Percentiles rank a stretch among this genome's conserved stretches.
phyloP scores from a whole-genome alignment of 306 rosid genomes.

The Pterocarpus santalinus region DNA sequence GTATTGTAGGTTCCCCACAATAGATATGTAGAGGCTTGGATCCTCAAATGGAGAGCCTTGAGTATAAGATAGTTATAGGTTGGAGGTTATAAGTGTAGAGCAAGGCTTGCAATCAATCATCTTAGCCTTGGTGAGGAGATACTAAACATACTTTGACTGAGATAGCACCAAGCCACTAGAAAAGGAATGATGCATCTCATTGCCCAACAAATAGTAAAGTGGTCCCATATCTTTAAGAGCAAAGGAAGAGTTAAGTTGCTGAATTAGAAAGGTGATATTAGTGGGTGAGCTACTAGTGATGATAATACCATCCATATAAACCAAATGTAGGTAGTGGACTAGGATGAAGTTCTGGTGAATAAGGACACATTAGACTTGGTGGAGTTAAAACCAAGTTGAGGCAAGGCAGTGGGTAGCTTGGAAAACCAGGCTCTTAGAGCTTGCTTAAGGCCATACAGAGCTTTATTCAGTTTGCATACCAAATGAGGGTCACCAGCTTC shows the following conservation, averaged over 20 bases:
- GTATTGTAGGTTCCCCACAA: not conserved
- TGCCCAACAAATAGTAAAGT: not conserved
- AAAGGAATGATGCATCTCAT: not conserved
- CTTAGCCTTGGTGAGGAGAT: not conserved
- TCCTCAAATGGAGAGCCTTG: not conserved
- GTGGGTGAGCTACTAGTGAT: not conserved
- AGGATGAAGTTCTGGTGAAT: not conserved
- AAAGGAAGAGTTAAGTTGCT: not conserved
- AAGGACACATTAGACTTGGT: not conserved
- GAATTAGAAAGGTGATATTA: too few species aligned
- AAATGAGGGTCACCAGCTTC: not conserved
- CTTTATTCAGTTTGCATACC: not conserved
- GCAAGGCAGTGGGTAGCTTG: not conserved
- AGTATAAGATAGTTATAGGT: not conserved
- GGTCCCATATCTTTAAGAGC: not conserved
- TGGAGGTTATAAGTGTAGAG: not conserved
- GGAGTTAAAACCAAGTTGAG: not conserved
- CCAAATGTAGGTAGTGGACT: not conserved
- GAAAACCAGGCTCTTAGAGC: not conserved
- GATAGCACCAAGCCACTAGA: not conserved
- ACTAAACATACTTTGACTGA: not conserved
- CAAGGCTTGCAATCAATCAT: not conserved
- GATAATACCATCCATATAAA: not conserved
- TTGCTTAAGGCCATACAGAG: not conserved
- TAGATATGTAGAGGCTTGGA: not conserved